A percentile compares a stretch with the other conserved stretches of the same genome.
phyloP scores from a whole-genome alignment of 2,329 filamentous ascomycete genomes.

The Fusarium pseudonygamai region DNA sequence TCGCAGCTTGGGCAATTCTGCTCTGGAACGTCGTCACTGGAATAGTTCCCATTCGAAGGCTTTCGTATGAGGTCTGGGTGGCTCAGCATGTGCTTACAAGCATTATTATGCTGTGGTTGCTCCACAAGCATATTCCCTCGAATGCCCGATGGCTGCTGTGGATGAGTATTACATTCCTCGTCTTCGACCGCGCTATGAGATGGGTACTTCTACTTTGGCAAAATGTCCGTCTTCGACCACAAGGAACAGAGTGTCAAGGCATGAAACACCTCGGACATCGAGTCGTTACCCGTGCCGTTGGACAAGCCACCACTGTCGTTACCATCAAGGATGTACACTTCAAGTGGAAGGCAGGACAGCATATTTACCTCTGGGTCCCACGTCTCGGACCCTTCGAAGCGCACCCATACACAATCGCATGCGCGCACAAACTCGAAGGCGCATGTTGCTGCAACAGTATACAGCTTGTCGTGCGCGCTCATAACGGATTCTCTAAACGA shows the following conservation, averaged over 20 bases:
- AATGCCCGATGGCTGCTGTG: constrained; percentile 71
- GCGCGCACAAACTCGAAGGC: constrained; percentile 59
- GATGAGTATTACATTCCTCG: constrained; percentile 70
- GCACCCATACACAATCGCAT: constrained; percentile 71
- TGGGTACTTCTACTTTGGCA: constrained; percentile 59
- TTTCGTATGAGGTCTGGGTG: constrained; percentile 76
- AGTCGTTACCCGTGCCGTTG: constrained; percentile 58
- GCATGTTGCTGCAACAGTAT: constrained; percentile 67
- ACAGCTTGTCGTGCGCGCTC: constrained; percentile 65
- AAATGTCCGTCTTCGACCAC: constrained; percentile 58
- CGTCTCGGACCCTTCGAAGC: constrained; percentile 63
- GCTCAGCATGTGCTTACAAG: constrained; percentile 72
- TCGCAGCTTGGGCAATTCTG: constrained; percentile 72
- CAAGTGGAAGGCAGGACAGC: constrained; percentile 67
- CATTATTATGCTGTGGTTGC: constrained; percentile 68
- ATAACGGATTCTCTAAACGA: constrained; percentile 65
- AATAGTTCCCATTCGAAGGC: constrained; percentile 70
- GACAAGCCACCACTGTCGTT: constrained; percentile 63
- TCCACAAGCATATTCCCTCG: constrained; percentile 70
- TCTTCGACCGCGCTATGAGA: constrained; percentile 68
- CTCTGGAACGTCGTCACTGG: constrained; percentile 73
- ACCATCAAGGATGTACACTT: constrained; percentile 70
- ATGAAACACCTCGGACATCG: constrained; percentile 62
- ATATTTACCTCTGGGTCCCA: constrained; percentile 70
- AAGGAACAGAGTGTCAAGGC: constrained; percentile 56